Evolutionary conservation across 129 eudicot genomes (phyloP), one percentile per base, ranked within the genome.

Genomic region (Cynara cardunculus): DNA sequence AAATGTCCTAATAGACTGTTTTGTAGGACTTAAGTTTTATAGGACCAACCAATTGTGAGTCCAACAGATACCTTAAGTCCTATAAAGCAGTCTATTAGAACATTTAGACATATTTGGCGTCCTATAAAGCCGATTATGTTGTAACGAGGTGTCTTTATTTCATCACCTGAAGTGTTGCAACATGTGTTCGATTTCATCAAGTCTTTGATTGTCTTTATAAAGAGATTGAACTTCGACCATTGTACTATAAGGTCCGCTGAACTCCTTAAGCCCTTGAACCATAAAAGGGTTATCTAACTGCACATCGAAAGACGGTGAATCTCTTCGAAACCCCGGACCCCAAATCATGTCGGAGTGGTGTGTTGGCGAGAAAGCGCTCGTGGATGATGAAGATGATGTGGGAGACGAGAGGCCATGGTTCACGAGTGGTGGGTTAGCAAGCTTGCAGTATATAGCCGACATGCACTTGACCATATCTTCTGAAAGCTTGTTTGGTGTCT

Each of bases 391-490:
- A 24, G 99, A 96, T 65, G 99, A 93, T 27, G 92, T 84, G 71
- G 99, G 99, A 67, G 99, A 96, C 28, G 93, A 89, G 76, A 91
- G 89, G 64, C 91, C 91, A 7, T 88, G 84, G 82, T 86, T 85
- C 25, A 87, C 8, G 65, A 85, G 78, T 35, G 95, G 86, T 0
- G 95, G 91, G 69, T 92, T 97, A 5, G 92, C 88, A 78, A 96
- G 97, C 89, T 91, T 96, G 93, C 87, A 89, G 75, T 89, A 96
- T 83, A 96, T 91, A 37, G 82, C 86, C 28, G 89, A 84, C 78
- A 96, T 91, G 83, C 98, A 96, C 83, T 88, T 93, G 77, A 96
- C 88, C 98, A 96, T 96, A 66, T 91, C 97, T 83, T 96, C 99
- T 2, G 99, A 93, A 41, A 96, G 85, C 84, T 88, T 92, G 89